A percentile compares a stretch with the other conserved stretches of the same genome.
phyloP scores from a whole-genome alignment of 371 early-diverging fungal genomes.

The Phascolomyces articulosus region DNA sequence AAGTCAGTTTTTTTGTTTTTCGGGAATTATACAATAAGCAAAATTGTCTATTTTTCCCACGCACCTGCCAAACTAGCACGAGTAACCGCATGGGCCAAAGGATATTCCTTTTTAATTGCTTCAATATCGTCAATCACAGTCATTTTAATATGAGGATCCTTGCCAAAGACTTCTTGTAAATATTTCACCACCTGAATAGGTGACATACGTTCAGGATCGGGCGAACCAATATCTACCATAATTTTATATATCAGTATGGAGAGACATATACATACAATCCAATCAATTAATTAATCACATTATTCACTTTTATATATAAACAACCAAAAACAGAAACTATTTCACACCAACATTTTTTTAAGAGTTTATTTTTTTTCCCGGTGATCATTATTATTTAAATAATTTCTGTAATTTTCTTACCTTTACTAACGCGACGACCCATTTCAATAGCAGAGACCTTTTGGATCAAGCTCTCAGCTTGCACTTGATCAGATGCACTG shows the following conservation, averaged over 20 bases:
- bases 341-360: too few species aligned
- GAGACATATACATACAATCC: background rate
- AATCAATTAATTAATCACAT: background rate
- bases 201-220: constrained; percentile 88
- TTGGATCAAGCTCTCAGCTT: constrained; percentile 28
- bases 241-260: too few species aligned
- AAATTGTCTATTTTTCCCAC: background rate
- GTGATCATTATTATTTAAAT: too few species aligned
- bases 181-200: constrained; percentile 78
- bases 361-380: background rate
- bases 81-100: constrained; percentile 82
- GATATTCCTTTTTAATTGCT: constrained; percentile 76
- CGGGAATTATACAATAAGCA: background rate
- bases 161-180: constrained; percentile 58
- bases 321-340: too few species aligned
- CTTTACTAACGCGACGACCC: constrained; percentile 75
- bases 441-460: constrained; percentile 73
- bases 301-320: background rate
- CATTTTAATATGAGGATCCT: constrained; percentile 57
- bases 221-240: constrained; percentile 76
- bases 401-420: too few species aligned
- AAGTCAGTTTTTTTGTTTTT: background rate
- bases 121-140: constrained; percentile 70
- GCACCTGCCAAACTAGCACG: constrained; percentile 72
- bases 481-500: constrained; percentile 40